Conservation (phyloP, 192 early-diverging fungal species). For the Fimicolochytrium jonesii region DNA sequence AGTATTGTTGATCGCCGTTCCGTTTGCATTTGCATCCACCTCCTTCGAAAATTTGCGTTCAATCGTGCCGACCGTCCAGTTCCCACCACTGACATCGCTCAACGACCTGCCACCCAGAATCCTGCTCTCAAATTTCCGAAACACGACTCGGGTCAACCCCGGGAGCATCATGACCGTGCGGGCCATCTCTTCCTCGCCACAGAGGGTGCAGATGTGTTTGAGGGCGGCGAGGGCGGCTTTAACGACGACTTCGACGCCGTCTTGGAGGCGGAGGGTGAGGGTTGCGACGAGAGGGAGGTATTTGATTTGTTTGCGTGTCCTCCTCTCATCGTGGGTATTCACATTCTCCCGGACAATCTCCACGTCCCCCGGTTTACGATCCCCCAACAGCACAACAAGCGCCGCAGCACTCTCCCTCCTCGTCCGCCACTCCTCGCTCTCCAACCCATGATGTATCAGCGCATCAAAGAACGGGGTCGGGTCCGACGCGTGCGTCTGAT, state of each 20-base stretch:
- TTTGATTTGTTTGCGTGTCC: no score
- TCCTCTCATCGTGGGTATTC: no score
- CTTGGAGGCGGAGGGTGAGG: slow-evolving; percentile 11
- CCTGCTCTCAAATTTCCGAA: slow-evolving; percentile 4
- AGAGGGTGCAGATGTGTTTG: background rate
- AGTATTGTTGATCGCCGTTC: no score
- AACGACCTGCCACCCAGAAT: slow-evolving; percentile 12
- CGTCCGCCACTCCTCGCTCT: slow-evolving; percentile 27
- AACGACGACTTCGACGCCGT: slow-evolving; percentile 22
- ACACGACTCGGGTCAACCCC: slow-evolving; percentile 12
- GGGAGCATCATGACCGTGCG: slow-evolving; percentile 1
- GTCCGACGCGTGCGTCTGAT: slow-evolving; percentile 14
- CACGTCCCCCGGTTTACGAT: background rate
- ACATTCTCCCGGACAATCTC: no score
- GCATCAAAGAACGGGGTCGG: slow-evolving; percentile 1
- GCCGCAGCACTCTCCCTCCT: slow-evolving; percentile 22
- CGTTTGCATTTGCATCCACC: no score
- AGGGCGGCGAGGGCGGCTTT: slow-evolving; percentile 11
- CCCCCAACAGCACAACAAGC: slow-evolving; percentile 1
- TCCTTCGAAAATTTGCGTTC: no score
- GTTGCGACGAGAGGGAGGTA: slow-evolving; percentile 9
- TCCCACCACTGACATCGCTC: no score
- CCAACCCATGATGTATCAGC: slow-evolving; percentile 17
- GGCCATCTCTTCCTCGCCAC: slow-evolving; percentile 6
- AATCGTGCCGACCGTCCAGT: no score